These are phyloP conservation scores for Fraxinus dipetala DNA, from an alignment of 305 asterid species.

Conservation along the genomic window DNA sequence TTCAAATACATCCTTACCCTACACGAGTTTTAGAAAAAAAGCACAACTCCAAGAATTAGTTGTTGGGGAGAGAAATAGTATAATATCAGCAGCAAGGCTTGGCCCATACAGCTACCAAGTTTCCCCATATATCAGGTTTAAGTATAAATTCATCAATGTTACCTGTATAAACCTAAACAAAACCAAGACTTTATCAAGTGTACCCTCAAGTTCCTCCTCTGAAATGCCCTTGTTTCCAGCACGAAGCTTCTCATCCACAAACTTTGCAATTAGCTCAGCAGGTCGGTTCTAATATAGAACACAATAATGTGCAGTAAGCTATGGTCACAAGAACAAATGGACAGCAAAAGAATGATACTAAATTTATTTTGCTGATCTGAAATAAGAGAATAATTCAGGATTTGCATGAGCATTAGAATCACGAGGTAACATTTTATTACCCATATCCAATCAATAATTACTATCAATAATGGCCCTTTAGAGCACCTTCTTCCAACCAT, in stretches of 20 bases:
- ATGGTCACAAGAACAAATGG: slow-evolving; percentile 5
- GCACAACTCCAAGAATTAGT: not conserved
- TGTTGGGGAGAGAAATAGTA: not conserved
- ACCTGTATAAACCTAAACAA: slow-evolving; percentile 96
- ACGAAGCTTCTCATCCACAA: slow-evolving; percentile 90
- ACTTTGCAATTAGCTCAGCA: slow-evolving; percentile 93
- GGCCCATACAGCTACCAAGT: not conserved
- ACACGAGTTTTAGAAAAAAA: slow-evolving; percentile 4
- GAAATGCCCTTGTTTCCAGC: slow-evolving; percentile 97
- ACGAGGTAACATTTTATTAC: not conserved
- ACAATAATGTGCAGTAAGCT: slow-evolving; percentile 8
- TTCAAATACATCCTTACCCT: slow-evolving; percentile 59
- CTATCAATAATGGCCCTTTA: not conserved
- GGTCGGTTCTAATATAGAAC: slow-evolving; percentile 73
- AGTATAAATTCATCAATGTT: not conserved
- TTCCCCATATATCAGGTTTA: not conserved
- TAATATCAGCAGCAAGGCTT: not conserved
- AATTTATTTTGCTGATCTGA: not conserved
- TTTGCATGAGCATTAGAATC: not conserved
- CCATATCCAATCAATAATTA: not conserved
- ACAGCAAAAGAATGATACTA: not conserved
- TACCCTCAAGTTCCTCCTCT: slow-evolving; percentile 97
- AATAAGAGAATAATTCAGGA: not conserved
- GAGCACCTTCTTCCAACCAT: not conserved
- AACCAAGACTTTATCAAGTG: slow-evolving; percentile 87